Conservation (phyloP, 2,329 filamentous ascomycete species). For the Stagonosporopsis vannaccii region DNA sequence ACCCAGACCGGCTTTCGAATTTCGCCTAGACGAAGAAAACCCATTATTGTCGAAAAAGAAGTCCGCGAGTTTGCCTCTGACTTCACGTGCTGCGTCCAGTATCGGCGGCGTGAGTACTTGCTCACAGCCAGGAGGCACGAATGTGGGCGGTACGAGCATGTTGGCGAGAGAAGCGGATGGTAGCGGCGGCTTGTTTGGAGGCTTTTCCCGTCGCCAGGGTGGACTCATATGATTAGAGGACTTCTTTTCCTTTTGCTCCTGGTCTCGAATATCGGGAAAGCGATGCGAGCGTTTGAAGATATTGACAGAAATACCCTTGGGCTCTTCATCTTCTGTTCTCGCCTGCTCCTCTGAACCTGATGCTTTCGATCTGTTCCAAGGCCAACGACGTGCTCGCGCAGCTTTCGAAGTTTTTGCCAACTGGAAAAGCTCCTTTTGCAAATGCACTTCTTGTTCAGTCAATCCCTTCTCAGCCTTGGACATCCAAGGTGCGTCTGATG, state of each 20-base stretch:
- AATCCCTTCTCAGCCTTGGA: constrained; percentile 7
- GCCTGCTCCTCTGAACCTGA: constrained; percentile 11
- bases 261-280: constrained; percentile 15
- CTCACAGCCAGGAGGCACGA: constrained; percentile 36
- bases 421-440: constrained; percentile 25
- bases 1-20: constrained; percentile 18
- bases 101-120: constrained; percentile 39
- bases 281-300: constrained; percentile 31
- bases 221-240: background rate
- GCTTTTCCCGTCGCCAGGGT: constrained; percentile 15
- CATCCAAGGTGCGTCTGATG: constrained; percentile 17
- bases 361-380: constrained; percentile 20
- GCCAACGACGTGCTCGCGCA: constrained; percentile 28
- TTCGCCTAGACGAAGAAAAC: constrained; percentile 13
- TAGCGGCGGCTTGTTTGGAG: background rate
- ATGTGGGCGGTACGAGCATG: constrained; percentile 31
- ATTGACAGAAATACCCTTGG: constrained; percentile 21
- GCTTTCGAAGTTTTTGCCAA: constrained; percentile 22
- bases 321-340: background rate
- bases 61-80: constrained; percentile 40
- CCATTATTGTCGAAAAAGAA: constrained; percentile 43
- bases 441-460: constrained; percentile 18
- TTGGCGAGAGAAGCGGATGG: constrained; percentile 18
- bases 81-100: constrained; percentile 31
- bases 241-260: constrained; percentile 10